These are phyloP conservation scores for Backusella psychrophila DNA, from an alignment of 192 early-diverging fungal genomes.

Conservation along the genomic window DNA sequence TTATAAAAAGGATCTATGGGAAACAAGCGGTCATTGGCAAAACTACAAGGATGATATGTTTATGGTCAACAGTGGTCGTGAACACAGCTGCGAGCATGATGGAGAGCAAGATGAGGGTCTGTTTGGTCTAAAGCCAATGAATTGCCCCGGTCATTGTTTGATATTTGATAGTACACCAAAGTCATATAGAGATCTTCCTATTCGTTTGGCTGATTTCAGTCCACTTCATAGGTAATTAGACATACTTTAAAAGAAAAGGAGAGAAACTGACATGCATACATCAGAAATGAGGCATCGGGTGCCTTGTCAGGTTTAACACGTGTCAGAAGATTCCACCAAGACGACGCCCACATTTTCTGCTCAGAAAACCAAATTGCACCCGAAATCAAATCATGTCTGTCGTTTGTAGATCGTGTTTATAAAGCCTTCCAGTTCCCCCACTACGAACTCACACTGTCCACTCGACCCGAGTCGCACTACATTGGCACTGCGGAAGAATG, in stretches of 20 bases:
- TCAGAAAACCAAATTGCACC: constrained; percentile 69
- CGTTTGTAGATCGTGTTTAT: constrained; percentile 79
- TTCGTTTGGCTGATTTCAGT: constrained; percentile 90
- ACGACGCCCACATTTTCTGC: constrained; percentile 97
- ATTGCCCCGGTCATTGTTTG: constrained; percentile 95
- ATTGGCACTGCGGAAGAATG: constrained; percentile 78
- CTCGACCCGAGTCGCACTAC: constrained; percentile 67
- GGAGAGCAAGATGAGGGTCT: constrained; percentile 50
- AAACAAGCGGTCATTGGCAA: constrained; percentile 92
- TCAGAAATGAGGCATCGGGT: constrained; percentile 89
- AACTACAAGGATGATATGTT: constrained; percentile 98
- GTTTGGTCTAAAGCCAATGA: constrained; percentile 96
- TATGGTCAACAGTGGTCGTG: constrained; percentile 45
- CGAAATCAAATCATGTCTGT: constrained; percentile 79
- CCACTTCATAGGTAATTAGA: constrained; percentile 77
- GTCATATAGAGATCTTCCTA: constrained; percentile 87
- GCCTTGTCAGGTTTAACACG: constrained; percentile 88
- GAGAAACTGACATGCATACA: constrained; percentile 7
- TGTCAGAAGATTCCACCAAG: constrained; percentile 94
- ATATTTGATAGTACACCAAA: constrained; percentile 78
- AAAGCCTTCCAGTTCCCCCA: constrained; percentile 71
- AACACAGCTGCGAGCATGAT: constrained; percentile 24
- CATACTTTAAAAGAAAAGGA: not conserved
- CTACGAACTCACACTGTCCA: constrained; percentile 80
- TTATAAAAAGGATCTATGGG: constrained; percentile 93